Evolutionary conservation across 2,329 filamentous ascomycete species (phyloP), one percentile per base, ranked within the genome.

Genomic region (Colletotrichum chlorophyti): DNA sequence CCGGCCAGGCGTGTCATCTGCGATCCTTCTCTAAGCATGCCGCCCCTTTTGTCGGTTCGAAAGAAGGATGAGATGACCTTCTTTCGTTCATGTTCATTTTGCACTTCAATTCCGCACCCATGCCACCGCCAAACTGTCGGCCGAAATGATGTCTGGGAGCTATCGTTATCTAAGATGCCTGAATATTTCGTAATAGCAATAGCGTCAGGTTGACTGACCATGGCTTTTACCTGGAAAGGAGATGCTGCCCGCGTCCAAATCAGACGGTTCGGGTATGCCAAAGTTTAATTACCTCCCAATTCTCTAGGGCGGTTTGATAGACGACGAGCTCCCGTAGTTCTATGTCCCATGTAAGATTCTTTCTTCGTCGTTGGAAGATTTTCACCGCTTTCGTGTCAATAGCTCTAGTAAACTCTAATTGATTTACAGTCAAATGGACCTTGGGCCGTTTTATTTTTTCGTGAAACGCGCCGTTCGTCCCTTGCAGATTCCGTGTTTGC

Each of bases 151-250:
- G 34, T 11, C 27, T 32, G 24, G 35, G 24, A 49, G 42, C 51
- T 23, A 45, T 43, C 42, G 45, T 55, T 37, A 49, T 55, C 50
- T 59, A 29, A 21, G 50, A 23, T 15, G 55, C 50, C 31, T 47
- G 31, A 37, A 23, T 42, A n/a, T 26, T 32, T 59, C 23, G 42
- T 59, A 24, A 43, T 45, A 59, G 55, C 43, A 59, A 29, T 27
- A 37, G 55, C 35, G 19, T 59, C 54, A 59, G 55, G 55, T 51
- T 59, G 55, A 59, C 15, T 19, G 31, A 37, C 48, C 50, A n/a
- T n/a, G n/a, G n/a, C n/a, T n/a, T n/a, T n/a, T n/a, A n/a, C 50
- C 55, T 37, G 37, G 55, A 41, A 23, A 38, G 31, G 27, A 49
- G 55, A 35, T 38, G 49, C 31, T 11, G 37, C 27, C 19, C 23